Evolutionary conservation across 2,329 filamentous ascomycete species (phyloP), one percentile per base, ranked within the genome.

Genomic region (Paracorniculantispora psalliotae): DNA sequence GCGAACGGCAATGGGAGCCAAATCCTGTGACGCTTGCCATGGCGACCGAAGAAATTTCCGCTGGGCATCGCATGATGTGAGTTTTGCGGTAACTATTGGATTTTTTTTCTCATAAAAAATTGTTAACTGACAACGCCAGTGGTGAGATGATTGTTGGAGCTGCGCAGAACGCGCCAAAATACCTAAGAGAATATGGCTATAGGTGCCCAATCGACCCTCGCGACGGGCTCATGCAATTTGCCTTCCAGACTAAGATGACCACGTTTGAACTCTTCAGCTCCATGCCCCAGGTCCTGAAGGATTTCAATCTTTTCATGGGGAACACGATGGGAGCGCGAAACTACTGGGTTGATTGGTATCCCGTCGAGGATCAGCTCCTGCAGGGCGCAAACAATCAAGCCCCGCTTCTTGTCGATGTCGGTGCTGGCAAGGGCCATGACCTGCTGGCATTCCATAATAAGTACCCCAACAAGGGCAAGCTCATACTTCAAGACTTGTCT

Each of bases 361-460:
- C 70, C 0, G 64, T 72, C 0, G 17, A 66, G 47, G 64, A 69
- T 17, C 62, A 60, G 3, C 63, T 73, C 2, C 43, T 72, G 4
- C 39, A 65, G 9, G 70, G 67, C 1, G 61, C 63, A 1, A 49
- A 57, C 12, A 21, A 35, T 1, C 26, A 62, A 1, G 55, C 65
- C 0, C 48, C 66, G 1, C 53, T 73, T 1, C 54, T 73, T 0
- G 68, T 72, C 1, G 70, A 72, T 44, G 64, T 72, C 0, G 70
- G 67, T 9, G 70, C 56, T 1, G 67, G 69, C 1, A 65, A 63
- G 35, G 70, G 70, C 13, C 69, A 71, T n/a, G 70, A 72, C 48
- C 5, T 72, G 4, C 17, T 64, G 10, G 63, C 61, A 0, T 70
- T 71, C 53, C 57, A 57, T 7, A 33, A 62, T 3, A 66, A 60